phyloP scores from a whole-genome alignment of 2,329 filamentous ascomycete genomes.

The Colletotrichum orbiculare region DNA sequence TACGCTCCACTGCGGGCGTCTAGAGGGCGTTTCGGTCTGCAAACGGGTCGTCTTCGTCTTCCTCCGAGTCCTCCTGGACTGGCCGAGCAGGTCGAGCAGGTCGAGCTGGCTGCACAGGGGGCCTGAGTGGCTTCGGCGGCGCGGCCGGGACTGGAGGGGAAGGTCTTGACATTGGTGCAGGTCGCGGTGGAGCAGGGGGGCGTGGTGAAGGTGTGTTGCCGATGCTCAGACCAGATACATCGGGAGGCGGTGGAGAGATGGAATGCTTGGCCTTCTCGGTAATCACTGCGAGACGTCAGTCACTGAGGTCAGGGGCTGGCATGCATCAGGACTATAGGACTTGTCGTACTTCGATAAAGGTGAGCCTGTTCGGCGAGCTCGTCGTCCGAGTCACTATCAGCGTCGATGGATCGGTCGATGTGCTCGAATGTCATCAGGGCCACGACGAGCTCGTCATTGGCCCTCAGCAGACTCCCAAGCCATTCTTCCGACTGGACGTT shows the following conservation, averaged over 20 bases:
- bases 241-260: conserved; percentile 53
- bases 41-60: conserved; percentile 86
- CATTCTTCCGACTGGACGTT: conserved; percentile 91
- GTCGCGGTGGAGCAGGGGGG: conserved; percentile 59
- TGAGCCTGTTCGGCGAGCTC: conserved; percentile 75
- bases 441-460: conserved; percentile 95
- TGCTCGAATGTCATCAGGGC: conserved; percentile 96
- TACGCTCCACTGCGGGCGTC: conserved; percentile 32
- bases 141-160: conserved; percentile 54
- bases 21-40: conserved; percentile 80
- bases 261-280: conserved; percentile 62
- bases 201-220: conserved; percentile 49
- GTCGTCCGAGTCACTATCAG: conserved; percentile 77
- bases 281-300: conserved; percentile 57
- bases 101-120: conserved; percentile 43
- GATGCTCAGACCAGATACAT: conserved; percentile 59
- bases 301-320: background rate
- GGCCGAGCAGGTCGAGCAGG: conserved; percentile 46
- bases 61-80: conserved; percentile 57
- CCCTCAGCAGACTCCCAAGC: conserved; percentile 89
- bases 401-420: conserved; percentile 85
- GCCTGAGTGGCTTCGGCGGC: conserved; percentile 51
- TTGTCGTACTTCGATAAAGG: conserved; percentile 66
- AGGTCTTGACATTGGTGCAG: conserved; percentile 60
- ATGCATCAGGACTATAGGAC: background rate